phyloP scores from a whole-genome alignment of 495 filamentous ascomycete genomes.

The Filosporella fistucella region DNA sequence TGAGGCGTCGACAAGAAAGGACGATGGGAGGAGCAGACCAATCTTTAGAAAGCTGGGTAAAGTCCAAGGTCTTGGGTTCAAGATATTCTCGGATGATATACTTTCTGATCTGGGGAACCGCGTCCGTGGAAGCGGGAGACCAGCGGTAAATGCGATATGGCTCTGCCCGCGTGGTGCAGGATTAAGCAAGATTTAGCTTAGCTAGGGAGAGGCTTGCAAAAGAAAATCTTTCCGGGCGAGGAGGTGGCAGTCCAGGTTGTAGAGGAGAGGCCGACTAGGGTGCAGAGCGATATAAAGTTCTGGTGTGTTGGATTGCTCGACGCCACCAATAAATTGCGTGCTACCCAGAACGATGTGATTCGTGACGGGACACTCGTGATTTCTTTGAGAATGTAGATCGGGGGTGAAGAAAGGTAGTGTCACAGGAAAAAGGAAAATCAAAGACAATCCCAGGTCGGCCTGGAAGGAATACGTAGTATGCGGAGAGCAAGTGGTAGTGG shows the following conservation, averaged over 20 bases:
- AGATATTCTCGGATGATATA: slow-evolving; percentile 12
- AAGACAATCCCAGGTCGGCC: too few relatives aligned
- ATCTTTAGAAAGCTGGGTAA: slow-evolving; percentile 8
- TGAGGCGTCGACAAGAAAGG: too few relatives aligned
- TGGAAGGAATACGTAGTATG: too few relatives aligned
- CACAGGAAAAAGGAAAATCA: background rate
- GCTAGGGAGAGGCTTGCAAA: too few relatives aligned
- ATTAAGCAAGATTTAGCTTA: background rate
- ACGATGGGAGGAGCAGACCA: background rate
- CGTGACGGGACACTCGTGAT: background rate
- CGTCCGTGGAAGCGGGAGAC: slow-evolving; percentile 10
- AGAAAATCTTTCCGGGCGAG: too few relatives aligned
- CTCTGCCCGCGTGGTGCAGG: background rate
- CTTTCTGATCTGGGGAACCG: slow-evolving; percentile 4
- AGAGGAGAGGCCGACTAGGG: too few relatives aligned
- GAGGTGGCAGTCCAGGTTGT: too few relatives aligned
- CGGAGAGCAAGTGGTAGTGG: too few relatives aligned
- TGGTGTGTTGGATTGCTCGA: background rate
- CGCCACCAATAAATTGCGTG: slow-evolving; percentile 24
- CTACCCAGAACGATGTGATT: slow-evolving; percentile 2
- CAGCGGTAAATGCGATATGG: background rate
- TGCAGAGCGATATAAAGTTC: background rate
- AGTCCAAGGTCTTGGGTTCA: background rate
- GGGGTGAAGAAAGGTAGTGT: too few relatives aligned
- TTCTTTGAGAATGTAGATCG: background rate